Percentiles rank a stretch among this genome's conserved stretches.
Conservation (phyloP, 805 yeast genomes). For the Suhomyces canberraensis region DNA sequence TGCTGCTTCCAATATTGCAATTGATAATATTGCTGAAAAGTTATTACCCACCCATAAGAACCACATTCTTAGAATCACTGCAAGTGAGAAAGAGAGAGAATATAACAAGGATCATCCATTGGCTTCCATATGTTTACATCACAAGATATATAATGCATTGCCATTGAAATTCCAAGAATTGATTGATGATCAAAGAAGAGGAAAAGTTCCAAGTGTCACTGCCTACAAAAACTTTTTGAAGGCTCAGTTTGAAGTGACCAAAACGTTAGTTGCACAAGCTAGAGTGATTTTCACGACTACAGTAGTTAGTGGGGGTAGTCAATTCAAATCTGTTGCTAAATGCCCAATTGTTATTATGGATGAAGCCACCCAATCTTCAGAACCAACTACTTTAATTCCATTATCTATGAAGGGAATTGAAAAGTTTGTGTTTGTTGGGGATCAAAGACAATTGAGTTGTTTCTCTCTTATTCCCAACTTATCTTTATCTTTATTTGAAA, state of each 20-base stretch:
- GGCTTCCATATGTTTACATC: slow-evolving; percentile 60
- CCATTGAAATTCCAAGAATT: slow-evolving; percentile 44
- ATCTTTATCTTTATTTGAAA: slow-evolving; percentile 65
- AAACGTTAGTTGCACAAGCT: slow-evolving; percentile 57
- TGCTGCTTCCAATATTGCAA: slow-evolving; percentile 74
- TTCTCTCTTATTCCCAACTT: slow-evolving; percentile 66
- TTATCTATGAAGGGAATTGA: slow-evolving; percentile 64
- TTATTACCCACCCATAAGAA: slow-evolving; percentile 48
- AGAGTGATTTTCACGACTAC: slow-evolving; percentile 71
- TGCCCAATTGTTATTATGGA: slow-evolving; percentile 73
- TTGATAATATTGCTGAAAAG: slow-evolving; percentile 73
- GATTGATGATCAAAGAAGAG: slow-evolving; percentile 39
- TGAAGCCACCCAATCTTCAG: slow-evolving; percentile 76
- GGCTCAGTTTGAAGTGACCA: slow-evolving; percentile 42
- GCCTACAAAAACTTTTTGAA: slow-evolving; percentile 49
- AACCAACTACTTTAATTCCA: slow-evolving; percentile 68
- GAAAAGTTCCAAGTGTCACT: slow-evolving; percentile 28
- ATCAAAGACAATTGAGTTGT: slow-evolving; percentile 70
- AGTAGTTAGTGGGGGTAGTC: slow-evolving; percentile 68
- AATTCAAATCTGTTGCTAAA: slow-evolving; percentile 51
- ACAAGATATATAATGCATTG: slow-evolving; percentile 50
- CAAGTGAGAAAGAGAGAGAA: slow-evolving; percentile 59
- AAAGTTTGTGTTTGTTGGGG: slow-evolving; percentile 71
- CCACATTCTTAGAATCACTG: slow-evolving; percentile 55
- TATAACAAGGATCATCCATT: slow-evolving; percentile 57